phyloP scores from a whole-genome alignment of 169 alveolate genomes.

The Perkinsus olseni region DNA sequence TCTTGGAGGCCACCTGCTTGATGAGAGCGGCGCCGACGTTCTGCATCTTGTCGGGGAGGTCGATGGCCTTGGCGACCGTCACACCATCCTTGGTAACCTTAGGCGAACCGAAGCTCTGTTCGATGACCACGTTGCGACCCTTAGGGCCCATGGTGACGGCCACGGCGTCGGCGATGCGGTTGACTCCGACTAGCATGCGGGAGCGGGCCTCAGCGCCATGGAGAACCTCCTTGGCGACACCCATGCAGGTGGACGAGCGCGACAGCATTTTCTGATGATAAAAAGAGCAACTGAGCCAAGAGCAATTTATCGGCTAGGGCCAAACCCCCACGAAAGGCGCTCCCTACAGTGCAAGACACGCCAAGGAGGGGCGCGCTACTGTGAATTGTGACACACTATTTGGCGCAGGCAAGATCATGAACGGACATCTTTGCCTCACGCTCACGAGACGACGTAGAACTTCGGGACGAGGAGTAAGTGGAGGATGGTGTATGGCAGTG shows the following conservation, averaged over 20 bases:
- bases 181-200: slow-evolving; percentile 17
- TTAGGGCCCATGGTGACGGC: slow-evolving; percentile 97
- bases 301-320: not conserved
- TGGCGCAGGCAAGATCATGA: too few species aligned
- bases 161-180: slow-evolving; percentile 95
- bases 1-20: slow-evolving; percentile 91
- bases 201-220: slow-evolving; percentile 29
- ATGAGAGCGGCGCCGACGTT: slow-evolving; percentile 96
- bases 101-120: slow-evolving; percentile 87
- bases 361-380: not conserved
- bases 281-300: not conserved
- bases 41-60: slow-evolving; percentile 80
- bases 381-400: too few species aligned
- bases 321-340: too few species aligned
- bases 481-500: not conserved
- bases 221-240: slow-evolving; percentile 17
- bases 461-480: too few species aligned
- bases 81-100: slow-evolving; percentile 99
- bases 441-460: too few species aligned
- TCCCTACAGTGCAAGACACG: not conserved
- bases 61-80: slow-evolving; percentile 97
- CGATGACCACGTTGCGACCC: slow-evolving; percentile 97
- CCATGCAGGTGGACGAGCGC: slow-evolving; percentile 6
- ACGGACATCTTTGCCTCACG: too few species aligned
- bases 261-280: not conserved